Evolutionary conservation across 2,329 filamentous ascomycete genomes (phyloP).

Genomic region (Aspergillus alliaceus): DNA sequence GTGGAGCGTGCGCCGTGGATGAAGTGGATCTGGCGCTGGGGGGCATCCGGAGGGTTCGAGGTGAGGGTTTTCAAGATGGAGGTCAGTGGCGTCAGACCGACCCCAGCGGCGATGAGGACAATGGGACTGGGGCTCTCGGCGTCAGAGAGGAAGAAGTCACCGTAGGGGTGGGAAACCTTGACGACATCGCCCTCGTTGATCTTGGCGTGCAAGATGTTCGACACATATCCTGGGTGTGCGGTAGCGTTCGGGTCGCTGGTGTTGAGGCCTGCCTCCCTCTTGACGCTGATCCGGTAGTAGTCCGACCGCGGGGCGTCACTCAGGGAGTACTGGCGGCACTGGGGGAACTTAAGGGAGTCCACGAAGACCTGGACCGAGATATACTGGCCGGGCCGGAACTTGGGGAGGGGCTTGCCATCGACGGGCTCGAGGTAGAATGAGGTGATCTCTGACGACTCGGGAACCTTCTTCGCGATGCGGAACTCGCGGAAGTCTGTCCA

Average conservation of each 20-base stretch:
- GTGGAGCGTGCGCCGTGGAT: conserved; percentile 58
- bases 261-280: conserved; percentile 61
- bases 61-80: conserved; percentile 59
- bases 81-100: conserved; percentile 60
- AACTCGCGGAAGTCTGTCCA: conserved; percentile 71
- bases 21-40: conserved; percentile 56
- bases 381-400: conserved; percentile 71
- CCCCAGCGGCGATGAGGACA: conserved; percentile 63
- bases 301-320: conserved; percentile 62
- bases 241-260: conserved; percentile 45
- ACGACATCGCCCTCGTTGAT: conserved; percentile 63
- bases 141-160: conserved; percentile 57
- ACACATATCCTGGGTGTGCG: conserved; percentile 64
- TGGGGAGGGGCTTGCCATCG: conserved; percentile 61
- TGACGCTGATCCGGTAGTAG: conserved; percentile 70
- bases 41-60: conserved; percentile 38
- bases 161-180: conserved; percentile 65
- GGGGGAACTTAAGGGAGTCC: conserved; percentile 59
- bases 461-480: conserved; percentile 62
- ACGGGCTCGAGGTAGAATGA: conserved; percentile 69
- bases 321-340: conserved; percentile 72
- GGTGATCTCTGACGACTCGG: conserved; percentile 67
- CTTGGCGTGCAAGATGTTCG: conserved; percentile 66
- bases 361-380: conserved; percentile 63
- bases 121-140: conserved; percentile 47